Evolutionary conservation across 1,284 basidiomycete species (phyloP).

Genomic region (Papiliotrema terrestris): DNA sequence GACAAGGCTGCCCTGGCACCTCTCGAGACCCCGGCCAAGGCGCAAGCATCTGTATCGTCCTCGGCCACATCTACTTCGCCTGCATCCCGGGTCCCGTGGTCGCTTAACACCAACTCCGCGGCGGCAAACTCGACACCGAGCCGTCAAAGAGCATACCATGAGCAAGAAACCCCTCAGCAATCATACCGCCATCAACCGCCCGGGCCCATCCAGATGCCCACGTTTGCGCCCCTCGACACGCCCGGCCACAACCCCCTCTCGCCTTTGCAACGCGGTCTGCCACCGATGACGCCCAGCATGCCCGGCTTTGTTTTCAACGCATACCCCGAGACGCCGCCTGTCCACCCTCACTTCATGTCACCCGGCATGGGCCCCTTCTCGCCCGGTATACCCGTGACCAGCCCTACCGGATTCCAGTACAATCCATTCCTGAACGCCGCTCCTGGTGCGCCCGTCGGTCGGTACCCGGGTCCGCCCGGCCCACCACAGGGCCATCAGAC

Average conservation of each 20-base stretch:
- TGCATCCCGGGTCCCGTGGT: constrained; percentile 19
- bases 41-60: neutral
- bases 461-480: constrained; percentile 8
- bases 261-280: constrained; percentile 43
- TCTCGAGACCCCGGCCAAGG: neutral
- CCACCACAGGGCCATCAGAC: too few species aligned
- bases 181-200: constrained; percentile 25
- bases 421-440: constrained; percentile 49
- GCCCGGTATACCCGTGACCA: constrained; percentile 45
- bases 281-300: constrained; percentile 51
- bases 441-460: constrained; percentile 48
- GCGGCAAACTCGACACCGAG: neutral
- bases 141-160: neutral
- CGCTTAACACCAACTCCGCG: constrained; percentile 17
- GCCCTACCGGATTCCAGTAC: constrained; percentile 33
- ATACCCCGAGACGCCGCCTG: constrained; percentile 47
- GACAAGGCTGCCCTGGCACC: neutral
- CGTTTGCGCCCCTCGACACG: constrained; percentile 30
- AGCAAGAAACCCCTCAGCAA: constrained; percentile 13
- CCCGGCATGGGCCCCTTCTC: constrained; percentile 46
- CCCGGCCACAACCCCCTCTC: constrained; percentile 31
- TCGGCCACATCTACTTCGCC: neutral
- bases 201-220: constrained; percentile 42
- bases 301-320: constrained; percentile 50
- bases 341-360: constrained; percentile 42